Evolutionary conservation across 177 flowering plant species (phyloP), one percentile per base, ranked within the genome.

Genomic region (Vitis hybrid): DNA sequence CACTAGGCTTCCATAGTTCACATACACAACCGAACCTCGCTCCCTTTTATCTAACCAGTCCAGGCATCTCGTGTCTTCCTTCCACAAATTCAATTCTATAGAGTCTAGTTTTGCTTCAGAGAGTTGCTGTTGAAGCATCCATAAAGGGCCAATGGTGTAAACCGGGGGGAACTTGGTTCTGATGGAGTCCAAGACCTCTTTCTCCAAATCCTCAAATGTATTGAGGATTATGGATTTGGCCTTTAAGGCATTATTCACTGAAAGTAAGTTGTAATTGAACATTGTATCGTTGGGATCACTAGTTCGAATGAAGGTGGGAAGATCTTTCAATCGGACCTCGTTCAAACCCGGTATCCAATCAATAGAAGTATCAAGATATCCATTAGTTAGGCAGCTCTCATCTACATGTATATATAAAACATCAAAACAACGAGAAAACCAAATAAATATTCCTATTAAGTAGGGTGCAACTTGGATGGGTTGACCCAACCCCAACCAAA

Each of bases 1-100:
- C 0, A 83, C 63, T 0, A 75, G 45, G 21, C 86, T 80, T 0
- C 87, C 87, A 40, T 70, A 80, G 63, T 82, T 84, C 10, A 84
- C 82, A 12, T 77, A 82, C 21, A 79, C 66, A 3, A 82, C 88
- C 0, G 83, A 79, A 5, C 69, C 62, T 17, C 76, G 75, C 11
- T 72, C 76, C 10, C 52, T 58, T 11, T 40, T 17, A 45, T 81
- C 75, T 2, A 84, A 74, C 88, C 88, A 84, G 10, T 77, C 65
- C 0, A 80, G 51, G 30, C 80, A 75, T 1, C 21, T 18, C 0
- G 56, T 6, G 30, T 82, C 80, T 48, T 80, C 78, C 58, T 74
- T 77, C 84, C 86, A 82, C 3, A 82, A 40, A 23, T 61, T 83
- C 3, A 75, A 57, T 0, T 65, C 69, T 4, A 77, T 60, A 0